Percentiles rank a stretch among this genome's conserved stretches.
These are phyloP conservation scores for Marchantia paleacea DNA, from an alignment of 225 moss, liverwort and hornwort species.

Conservation along the genomic window DNA sequence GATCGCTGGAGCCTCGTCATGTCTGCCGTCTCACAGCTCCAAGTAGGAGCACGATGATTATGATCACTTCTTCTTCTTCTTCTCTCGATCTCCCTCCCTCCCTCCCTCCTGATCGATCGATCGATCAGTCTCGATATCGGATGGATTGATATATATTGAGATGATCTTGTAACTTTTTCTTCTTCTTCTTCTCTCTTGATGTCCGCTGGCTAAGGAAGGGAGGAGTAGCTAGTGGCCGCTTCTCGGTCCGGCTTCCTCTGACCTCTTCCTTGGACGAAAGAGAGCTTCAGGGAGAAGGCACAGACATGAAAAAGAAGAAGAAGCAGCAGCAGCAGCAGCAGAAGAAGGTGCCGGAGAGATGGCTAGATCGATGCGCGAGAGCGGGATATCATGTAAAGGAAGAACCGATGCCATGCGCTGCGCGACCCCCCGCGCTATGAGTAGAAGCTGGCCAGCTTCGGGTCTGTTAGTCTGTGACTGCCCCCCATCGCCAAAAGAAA, in stretches of 20 bases:
- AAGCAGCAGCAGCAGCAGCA: background rate
- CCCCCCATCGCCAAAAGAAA: too few relatives aligned
- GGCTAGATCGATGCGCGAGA: background rate
- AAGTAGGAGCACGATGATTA: too few relatives aligned
- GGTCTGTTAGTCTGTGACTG: background rate
- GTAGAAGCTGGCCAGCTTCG: background rate
- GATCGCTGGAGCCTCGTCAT: slow-evolving; percentile 24
- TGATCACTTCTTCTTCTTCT: too few relatives aligned
- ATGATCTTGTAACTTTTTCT: background rate
- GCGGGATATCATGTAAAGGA: background rate
- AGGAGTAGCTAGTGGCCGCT: too few relatives aligned
- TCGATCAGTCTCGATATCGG: background rate
- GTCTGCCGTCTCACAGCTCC: background rate
- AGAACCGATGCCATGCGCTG: background rate
- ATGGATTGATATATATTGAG: background rate
- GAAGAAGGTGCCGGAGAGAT: background rate
- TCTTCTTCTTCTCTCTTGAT: background rate
- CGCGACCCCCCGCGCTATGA: background rate
- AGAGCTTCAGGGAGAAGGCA: background rate
- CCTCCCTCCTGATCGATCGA: background rate
- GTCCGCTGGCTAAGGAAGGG: background rate
- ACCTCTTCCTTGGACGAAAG: background rate
- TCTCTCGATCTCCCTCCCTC: background rate
- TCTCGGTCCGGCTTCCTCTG: background rate
- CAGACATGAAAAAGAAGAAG: background rate